Evolutionary conservation across 306 rosid species (phyloP), one percentile per base, ranked within the genome.

Genomic region (Canavalia gladiata): DNA sequence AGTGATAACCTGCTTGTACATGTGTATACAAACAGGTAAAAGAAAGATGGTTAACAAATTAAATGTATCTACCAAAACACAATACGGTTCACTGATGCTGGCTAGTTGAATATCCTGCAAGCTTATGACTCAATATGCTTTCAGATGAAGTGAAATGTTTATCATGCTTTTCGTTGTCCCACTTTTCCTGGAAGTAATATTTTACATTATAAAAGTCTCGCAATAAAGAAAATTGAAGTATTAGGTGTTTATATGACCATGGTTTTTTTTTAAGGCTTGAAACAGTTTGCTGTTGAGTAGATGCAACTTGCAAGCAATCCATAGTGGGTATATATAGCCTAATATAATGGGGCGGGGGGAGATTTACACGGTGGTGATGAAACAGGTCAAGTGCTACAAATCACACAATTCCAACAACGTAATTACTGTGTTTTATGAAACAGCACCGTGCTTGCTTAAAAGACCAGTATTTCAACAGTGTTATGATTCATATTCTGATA

Each of bases 361-460:
- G 25, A 18, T 18, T 18, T 18, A 18, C 25, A 18, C 25, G 25
- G 25, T 18, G 25, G 25, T 57, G 42, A 39, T 43, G 8, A 56
- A 37, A 74, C 37, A 66, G 76, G 34, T 45, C 39, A 29, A 43
- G 56, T 68, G 65, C 68, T 75, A 68, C 50, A 69, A 58, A 68
- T 34, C 47, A 42, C 71, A 74, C 25, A 66, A 8, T 50, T n/a
- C 5, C 49, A 39, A 56, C 58, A 45, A 63, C 56, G 75, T 62
- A 84, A 79, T 35, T 33, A 42, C 72, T 47, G 37, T 42, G 39
- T 51, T 64, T 18, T 18, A 18, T 18, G 25, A 18, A 46, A 77
- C 63, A 4, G 30, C 77, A 35, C 41, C 47, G 42, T 45, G 80
- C 58, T 80, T 64, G 68, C 43, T 74, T 76, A 8, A 50, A 83